A percentile compares a stretch with the other conserved stretches of the same genome.
Evolutionary conservation across 2,329 filamentous ascomycete genomes (phyloP).

Genomic region (Clarireedia homoeocarpa): DNA sequence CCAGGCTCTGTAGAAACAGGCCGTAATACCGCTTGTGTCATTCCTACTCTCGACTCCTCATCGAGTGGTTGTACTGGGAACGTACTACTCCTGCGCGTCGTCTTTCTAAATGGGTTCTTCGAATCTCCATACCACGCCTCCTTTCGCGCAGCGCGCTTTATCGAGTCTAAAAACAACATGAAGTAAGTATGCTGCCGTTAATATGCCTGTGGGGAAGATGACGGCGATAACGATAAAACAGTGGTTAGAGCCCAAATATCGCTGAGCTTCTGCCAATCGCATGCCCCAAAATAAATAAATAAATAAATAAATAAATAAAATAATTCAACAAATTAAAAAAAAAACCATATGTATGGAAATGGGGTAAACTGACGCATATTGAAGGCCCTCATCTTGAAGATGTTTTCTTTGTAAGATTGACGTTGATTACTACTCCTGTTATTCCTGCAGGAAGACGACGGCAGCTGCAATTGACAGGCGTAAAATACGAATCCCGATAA

Average conservation of each 20-base stretch:
- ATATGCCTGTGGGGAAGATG: neutral
- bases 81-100: conserved; percentile 14
- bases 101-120: conserved; percentile 26
- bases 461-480: no score
- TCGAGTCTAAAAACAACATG: conserved; percentile 19
- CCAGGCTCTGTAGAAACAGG: conserved; percentile 14
- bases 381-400: neutral
- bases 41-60: conserved; percentile 6
- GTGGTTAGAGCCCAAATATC: neutral
- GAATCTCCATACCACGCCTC: conserved; percentile 28
- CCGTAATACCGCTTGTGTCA: conserved; percentile 8
- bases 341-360: neutral
- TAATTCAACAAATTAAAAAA: neutral
- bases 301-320: no score
- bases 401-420: neutral
- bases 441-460: no score
- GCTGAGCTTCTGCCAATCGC: neutral
- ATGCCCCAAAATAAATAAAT: no score
- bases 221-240: no score
- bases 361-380: neutral
- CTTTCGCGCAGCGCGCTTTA: conserved; percentile 25
- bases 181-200: conserved; percentile 2
- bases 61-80: conserved; percentile 4
- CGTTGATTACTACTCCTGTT: neutral
- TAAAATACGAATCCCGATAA: no score